Evolutionary conservation across 306 rosid genomes (phyloP).

Genomic region (Vigna hirtella): DNA sequence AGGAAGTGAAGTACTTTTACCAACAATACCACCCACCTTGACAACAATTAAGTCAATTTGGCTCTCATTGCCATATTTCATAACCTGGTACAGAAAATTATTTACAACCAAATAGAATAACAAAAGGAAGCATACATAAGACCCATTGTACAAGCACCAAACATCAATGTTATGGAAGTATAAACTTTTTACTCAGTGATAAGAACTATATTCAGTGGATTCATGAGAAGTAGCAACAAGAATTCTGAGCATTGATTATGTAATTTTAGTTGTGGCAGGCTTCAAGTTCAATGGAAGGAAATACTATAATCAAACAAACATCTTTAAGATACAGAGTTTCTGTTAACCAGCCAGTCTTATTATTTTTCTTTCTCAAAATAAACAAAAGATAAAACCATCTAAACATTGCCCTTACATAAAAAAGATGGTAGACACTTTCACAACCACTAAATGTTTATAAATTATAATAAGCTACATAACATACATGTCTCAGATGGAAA

Average conservation of each 20-base stretch:
- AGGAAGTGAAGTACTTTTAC: background rate
- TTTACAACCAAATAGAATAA: conserved; percentile 19
- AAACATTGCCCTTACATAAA: conserved; percentile 1
- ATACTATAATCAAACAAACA: conserved; percentile 23
- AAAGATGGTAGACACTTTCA: background rate
- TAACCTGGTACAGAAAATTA: conserved; percentile 57
- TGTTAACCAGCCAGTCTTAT: conserved; percentile 2
- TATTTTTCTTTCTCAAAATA: background rate
- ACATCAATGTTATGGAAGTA: conserved; percentile 12
- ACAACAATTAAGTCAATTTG: conserved; percentile 75
- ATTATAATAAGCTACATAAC: conserved; percentile 15
- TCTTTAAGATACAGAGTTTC: conserved; percentile 28
- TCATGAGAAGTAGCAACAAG: background rate
- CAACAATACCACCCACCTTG: conserved; percentile 90
- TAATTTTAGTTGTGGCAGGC: conserved; percentile 14
- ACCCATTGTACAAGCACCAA: conserved; percentile 23
- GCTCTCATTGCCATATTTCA: conserved; percentile 95
- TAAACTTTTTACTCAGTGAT: background rate
- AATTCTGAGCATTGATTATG: conserved; percentile 4
- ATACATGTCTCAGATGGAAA: conserved; percentile 73
- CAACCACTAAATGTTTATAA: conserved; percentile 1
- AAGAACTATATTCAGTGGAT: conserved; percentile 7
- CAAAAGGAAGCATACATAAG: conserved; percentile 28
- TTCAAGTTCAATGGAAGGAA: background rate
- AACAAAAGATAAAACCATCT: conserved; percentile 30